A percentile compares a stretch with the other conserved stretches of the same genome.
Conservation (phyloP, 2,329 filamentous ascomycete species). For the Xylariaceae sp. region DNA sequence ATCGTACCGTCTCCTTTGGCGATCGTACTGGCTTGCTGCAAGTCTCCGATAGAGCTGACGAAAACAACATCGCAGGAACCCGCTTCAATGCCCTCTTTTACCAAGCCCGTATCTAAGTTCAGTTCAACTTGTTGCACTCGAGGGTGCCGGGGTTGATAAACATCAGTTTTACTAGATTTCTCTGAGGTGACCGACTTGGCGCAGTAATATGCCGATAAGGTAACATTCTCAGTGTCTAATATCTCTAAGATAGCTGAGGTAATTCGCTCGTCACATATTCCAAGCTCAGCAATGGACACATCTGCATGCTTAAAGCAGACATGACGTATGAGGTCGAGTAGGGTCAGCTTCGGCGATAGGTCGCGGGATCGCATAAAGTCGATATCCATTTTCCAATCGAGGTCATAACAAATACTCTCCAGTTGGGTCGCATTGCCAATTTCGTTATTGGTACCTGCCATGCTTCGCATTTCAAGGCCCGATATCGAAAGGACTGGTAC, state of each 20-base stretch:
- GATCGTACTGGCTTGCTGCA: background rate
- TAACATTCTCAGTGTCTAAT: background rate
- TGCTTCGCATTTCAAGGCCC: slow-evolving; percentile 11
- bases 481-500: slow-evolving; percentile 3
- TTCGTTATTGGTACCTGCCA: background rate
- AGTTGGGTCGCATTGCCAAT: too few relatives aligned
- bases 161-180: too few relatives aligned
- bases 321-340: slow-evolving; percentile 6
- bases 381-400: slow-evolving; percentile 11
- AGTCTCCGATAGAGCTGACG: background rate
- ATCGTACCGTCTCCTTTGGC: background rate
- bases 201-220: background rate
- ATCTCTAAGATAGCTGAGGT: background rate
- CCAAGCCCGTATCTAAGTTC: too few relatives aligned
- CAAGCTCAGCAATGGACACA: slow-evolving; percentile 2
- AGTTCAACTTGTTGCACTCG: too few relatives aligned
- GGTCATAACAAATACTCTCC: slow-evolving; percentile 8
- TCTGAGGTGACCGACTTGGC: background rate
- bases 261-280: background rate
- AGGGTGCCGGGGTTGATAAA: too few relatives aligned
- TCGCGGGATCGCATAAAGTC: slow-evolving; percentile 9
- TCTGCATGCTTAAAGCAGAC: slow-evolving; percentile 8
- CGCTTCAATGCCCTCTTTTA: background rate
- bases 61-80: background rate
- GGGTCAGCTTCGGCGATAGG: background rate